These are phyloP conservation scores for Begonia loranthoides DNA, from an alignment of 306 rosid genomes.

Conservation along the genomic window DNA sequence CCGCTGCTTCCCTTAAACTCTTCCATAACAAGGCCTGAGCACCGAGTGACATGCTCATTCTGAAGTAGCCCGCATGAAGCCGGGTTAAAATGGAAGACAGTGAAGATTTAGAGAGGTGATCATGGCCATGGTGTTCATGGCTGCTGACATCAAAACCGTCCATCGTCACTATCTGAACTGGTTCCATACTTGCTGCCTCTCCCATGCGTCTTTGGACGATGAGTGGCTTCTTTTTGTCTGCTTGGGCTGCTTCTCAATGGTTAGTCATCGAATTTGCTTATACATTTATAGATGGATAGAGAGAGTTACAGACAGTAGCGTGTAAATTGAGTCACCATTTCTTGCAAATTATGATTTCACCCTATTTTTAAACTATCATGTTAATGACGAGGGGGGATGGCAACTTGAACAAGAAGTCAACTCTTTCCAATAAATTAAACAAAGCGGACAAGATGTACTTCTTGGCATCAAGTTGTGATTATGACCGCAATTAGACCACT, in stretches of 20 bases:
- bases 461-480: no score
- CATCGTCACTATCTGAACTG: slow-evolving; percentile 5
- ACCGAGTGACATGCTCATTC: slow-evolving; percentile 29
- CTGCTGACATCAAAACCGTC: neutral
- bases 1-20: slow-evolving; percentile 16
- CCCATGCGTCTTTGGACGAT: neutral
- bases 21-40: slow-evolving; percentile 46
- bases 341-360: no score
- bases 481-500: no score
- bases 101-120: slow-evolving; percentile 6
- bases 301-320: no score
- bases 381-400: no score
- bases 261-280: neutral
- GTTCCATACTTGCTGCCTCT: neutral
- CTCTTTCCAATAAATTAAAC: no score
- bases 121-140: neutral
- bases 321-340: no score
- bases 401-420: no score
- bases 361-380: no score
- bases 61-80: slow-evolving; percentile 36
- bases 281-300: neutral
- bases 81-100: slow-evolving; percentile 14
- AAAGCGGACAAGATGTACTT: no score
- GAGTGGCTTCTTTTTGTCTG: neutral
- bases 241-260: neutral